Base-by-base conservation (phyloP, 352 stramenopile genomes). In the Pythium aristosporum region DNA sequence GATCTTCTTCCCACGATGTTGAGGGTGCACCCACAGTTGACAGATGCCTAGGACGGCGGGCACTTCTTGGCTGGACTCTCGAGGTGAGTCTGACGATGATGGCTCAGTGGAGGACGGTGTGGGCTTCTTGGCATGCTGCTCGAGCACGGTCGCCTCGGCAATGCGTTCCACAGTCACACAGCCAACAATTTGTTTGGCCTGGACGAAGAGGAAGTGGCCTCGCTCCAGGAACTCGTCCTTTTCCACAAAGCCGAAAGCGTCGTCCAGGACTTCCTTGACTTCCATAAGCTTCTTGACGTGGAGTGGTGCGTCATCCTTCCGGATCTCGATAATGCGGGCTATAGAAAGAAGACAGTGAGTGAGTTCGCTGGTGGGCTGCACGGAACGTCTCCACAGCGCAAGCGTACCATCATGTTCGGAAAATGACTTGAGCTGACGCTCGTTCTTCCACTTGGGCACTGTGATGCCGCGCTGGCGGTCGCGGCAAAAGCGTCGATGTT, bases 271-370 rank as follows among this genome's bases (percentile, higher is more conserved):
- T 8, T 58, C 41, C 48, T 94, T 92, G 36, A 92, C 68, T 63
- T 94, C 79, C 54, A 88, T 48, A 41, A 94, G 65, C 64, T 92
- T 92, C 61, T 87, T 88, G 1, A 91, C 68, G 32, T 88, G 81
- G 15, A 75, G 58, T n/a, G 55, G 68, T 2, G 79, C 47, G 54
- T 93, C 84, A 16, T 78, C 71, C 2, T 43, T 37, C 54, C 81
- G 77, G 25, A 94, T 81, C 57, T 94, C 85, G 18, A 94, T 62
- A 23, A 92, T 81, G 23, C 80, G 74, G 20, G 69, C 80, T 80
- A 66, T 10, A 23, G 44, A 21, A n/a, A 52, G 39, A 54, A 46
- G 15, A 46, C 13, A 46, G 18, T 46, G 37, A 18, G 18, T 46
- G 13, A 46, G 39, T 46, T 46, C 2, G 5, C 7, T 21, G 15